A percentile compares a stretch with the other conserved stretches of the same genome.
phyloP scores from a whole-genome alignment of 1,284 basidiomycete species.

The Xanthoconium separans region DNA sequence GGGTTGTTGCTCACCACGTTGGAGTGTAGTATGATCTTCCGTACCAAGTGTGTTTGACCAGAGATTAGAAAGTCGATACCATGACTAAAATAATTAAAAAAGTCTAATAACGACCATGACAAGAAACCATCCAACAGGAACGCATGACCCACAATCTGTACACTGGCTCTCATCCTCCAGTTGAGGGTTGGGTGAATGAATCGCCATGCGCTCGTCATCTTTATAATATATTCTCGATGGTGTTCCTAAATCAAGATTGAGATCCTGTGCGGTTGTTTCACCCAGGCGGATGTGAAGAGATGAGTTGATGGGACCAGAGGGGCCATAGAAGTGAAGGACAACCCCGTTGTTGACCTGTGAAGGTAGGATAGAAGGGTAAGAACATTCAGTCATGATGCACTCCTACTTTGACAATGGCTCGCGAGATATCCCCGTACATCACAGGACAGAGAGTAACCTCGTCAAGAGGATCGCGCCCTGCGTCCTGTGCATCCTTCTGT shows the following conservation, averaged over 20 bases:
- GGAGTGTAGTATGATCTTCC: slow-evolving; percentile 82
- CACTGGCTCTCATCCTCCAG: slow-evolving; percentile 41
- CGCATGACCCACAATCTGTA: slow-evolving; percentile 41
- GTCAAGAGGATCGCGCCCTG: slow-evolving; percentile 60
- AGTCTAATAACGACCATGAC: slow-evolving; percentile 50
- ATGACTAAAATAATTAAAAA: slow-evolving; percentile 90
- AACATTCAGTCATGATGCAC: neutral
- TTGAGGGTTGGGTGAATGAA: slow-evolving; percentile 55
- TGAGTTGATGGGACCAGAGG: slow-evolving; percentile 35
- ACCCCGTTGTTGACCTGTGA: slow-evolving; percentile 72
- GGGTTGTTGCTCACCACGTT: slow-evolving; percentile 68
- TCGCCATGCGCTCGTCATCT: slow-evolving; percentile 84
- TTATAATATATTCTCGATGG: slow-evolving; percentile 81
- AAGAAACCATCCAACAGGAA: neutral
- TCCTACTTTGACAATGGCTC: slow-evolving; percentile 63
- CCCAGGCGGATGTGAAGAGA: slow-evolving; percentile 70
- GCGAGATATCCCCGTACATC: slow-evolving; percentile 72
- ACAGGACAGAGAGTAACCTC: slow-evolving; percentile 60
- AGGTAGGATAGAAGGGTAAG: neutral
- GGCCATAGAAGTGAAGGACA: slow-evolving; percentile 63
- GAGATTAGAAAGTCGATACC: slow-evolving; percentile 84
- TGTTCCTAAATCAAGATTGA: slow-evolving; percentile 74
- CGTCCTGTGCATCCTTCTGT: slow-evolving; percentile 60
- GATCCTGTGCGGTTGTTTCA: slow-evolving; percentile 79
- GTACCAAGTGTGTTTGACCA: slow-evolving; percentile 67